Base-by-base conservation (phyloP, 768 basidiomycete species). In the Pleurotus djamor region DNA sequence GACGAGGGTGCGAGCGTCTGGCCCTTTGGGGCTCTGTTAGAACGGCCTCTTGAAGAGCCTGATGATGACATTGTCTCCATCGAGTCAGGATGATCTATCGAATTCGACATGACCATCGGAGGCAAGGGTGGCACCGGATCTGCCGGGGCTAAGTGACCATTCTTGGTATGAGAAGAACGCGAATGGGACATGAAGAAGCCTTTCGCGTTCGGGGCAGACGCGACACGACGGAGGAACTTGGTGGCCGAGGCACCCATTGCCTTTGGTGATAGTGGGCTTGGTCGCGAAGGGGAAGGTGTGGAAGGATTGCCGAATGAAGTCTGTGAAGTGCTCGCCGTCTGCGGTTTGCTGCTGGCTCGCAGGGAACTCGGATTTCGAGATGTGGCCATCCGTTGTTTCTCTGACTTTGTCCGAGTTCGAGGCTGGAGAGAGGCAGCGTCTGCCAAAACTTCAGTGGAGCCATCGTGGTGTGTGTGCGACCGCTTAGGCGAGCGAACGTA, bases 151-250 rank as follows among this genome's bases (percentile, higher is more conserved):
- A 94, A 78, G 45, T 94, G 74, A 12, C 91, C 91, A 66, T 92
- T 92, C 76, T 84, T 89, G 33, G 87, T 88, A 1, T 84, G 84
- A 34, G 86, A 87, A 16, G 83, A 82, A 28, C 86, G 82, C 45
- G 85, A 79, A 58, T 82, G 75, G 48, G 85, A 74, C 41, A 79
- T 77, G 71, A 98, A 94, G 34, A 99, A 79, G 33, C 89, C 91
- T 71, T 98, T 98, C 36, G 95, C 90, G 69, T 98, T 99, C 2
- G 96, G 96, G 2, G 97, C 96, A 7, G 94, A 97, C 3, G 96
- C 94, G 49, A 98, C 96, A 51, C 96, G 88, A 55, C 96, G 89
- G 34, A 98, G 87, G 76, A 98, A 95, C 37, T 96, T 88, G 50
- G 91, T 84, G 7, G 93, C 91, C 0, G 87, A 85, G 13, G 87